These are phyloP conservation scores for Septoria linicola DNA, from an alignment of 2,329 filamentous ascomycete genomes.

Conservation along the genomic window DNA sequence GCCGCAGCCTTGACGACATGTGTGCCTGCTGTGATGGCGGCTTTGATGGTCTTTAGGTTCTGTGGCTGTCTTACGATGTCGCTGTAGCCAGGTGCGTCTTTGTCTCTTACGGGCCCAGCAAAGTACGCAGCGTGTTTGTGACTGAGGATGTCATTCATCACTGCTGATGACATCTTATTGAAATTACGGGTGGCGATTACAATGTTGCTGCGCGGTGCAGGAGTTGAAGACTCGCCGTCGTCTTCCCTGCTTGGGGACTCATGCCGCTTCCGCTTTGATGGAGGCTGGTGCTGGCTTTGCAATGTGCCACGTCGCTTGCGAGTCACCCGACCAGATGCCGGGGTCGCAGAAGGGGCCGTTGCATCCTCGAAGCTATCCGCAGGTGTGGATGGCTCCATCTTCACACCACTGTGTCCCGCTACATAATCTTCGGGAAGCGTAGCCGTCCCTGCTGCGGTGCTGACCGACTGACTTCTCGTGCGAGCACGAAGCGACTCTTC, in stretches of 20 bases:
- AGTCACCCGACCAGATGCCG: slow-evolving; percentile 31
- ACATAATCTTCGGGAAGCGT: slow-evolving; percentile 43
- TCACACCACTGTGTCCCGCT: slow-evolving; percentile 43
- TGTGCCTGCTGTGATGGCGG: slow-evolving; percentile 47
- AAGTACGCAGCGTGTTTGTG: slow-evolving; percentile 56
- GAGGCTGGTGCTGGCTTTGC: slow-evolving; percentile 31
- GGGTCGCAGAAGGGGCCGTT: slow-evolving; percentile 30
- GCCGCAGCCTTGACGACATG: slow-evolving; percentile 59
- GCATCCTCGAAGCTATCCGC: slow-evolving; percentile 44
- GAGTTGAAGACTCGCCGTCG: slow-evolving; percentile 19
- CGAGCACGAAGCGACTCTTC: slow-evolving; percentile 46
- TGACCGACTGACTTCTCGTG: slow-evolving; percentile 51
- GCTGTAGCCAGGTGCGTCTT: slow-evolving; percentile 52
- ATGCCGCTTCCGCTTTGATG: slow-evolving; percentile 46
- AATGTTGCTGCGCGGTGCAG: slow-evolving; percentile 32
- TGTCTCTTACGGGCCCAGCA: slow-evolving; percentile 49
- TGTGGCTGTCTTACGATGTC: slow-evolving; percentile 54
- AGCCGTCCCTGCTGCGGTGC: slow-evolving; percentile 47
- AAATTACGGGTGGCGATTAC: slow-evolving; percentile 52
- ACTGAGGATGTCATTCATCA: slow-evolving; percentile 53
- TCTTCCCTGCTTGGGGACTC: slow-evolving; percentile 30
- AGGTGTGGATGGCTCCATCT: slow-evolving; percentile 50
- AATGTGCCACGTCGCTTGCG: slow-evolving; percentile 38
- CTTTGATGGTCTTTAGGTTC: slow-evolving; percentile 52
- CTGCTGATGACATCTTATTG: slow-evolving; percentile 46